A percentile compares a stretch with the other conserved stretches of the same genome.
These are phyloP conservation scores for Ambrosia hybrid DNA, from an alignment of 140 eudicot genomes.

Conservation along the genomic window DNA sequence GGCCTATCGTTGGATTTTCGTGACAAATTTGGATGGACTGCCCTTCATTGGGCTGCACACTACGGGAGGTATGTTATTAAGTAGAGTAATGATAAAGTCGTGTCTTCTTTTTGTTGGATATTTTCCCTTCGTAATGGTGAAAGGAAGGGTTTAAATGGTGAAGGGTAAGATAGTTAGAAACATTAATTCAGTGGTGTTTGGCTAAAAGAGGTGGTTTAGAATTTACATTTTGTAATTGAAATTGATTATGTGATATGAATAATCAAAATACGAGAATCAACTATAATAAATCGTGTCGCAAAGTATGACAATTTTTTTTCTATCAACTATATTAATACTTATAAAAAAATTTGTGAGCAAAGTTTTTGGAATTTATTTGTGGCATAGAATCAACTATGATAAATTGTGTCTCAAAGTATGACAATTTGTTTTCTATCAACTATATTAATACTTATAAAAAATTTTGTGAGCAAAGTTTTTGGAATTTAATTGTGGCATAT, in stretches of 20 bases:
- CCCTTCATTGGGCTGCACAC: conserved; percentile 99
- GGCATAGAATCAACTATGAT: not conserved
- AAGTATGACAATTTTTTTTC: not conserved
- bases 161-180: too few relatives aligned
- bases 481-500: not conserved
- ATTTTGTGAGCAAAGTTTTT: not conserved
- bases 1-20: conserved; percentile 90
- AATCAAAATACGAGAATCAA: not conserved
- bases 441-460: not conserved
- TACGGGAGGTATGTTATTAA: conserved; percentile 65
- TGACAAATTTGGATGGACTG: conserved; percentile 95
- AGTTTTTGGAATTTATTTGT: too few relatives aligned
- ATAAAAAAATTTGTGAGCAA: not conserved
- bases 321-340: not conserved
- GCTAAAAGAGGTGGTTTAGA: not conserved
- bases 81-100: not conserved
- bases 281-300: not conserved
- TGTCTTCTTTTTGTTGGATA: not conserved
- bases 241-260: not conserved
- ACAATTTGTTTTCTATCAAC: not conserved
- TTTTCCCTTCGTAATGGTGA: too few relatives aligned
- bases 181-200: not conserved
- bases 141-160: not conserved
- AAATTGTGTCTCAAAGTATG: not conserved
- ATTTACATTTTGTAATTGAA: not conserved